Evolutionary conservation across 2,329 filamentous ascomycete genomes (phyloP), one percentile per base, ranked within the genome.

Genomic region (Cordyceps javanica): DNA sequence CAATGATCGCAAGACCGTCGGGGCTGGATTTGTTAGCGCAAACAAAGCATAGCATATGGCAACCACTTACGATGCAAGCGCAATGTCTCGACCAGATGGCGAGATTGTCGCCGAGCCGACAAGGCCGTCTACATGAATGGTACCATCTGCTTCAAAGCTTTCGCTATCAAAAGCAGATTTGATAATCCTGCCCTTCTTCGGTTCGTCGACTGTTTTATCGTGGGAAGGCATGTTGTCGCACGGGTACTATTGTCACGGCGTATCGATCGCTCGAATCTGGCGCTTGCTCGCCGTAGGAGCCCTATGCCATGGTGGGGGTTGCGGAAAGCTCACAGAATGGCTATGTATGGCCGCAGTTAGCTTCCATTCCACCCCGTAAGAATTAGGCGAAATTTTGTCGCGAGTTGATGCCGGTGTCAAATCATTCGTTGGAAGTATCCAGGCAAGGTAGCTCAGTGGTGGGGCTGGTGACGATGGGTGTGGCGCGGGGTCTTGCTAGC

Each of bases 71-170:
- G 91, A 95, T 56, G 91, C 93, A 62, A 97, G 79, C 36, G 93
- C 92, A 58, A 97, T 85, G 74, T 97, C 93, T 65, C 93, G 83
- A 50, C 93, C 91, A 60, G 88, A 92, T 2, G 92, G 92, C 21
- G 92, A 95, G 72, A 97, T 96, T 60, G 91, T 93, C 65, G 93
- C 92, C 6, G 93, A 95, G 49, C 91, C 91, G 54, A 96, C 90
- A 23, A 83, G 72, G n/a, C 82, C 82, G 62, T 92, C 87, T 53
- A 97, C 89, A 66, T 89, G 86, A 64, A 97, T 92, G 1, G 87
- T 89, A 54, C 89, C 87, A 72, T 95, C 88, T 62, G 87, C 83
- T 64, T 91, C 90, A 65, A 96, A 97, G 34, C 89, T 96, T 56
- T 89, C 86, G 70, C 91, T 96, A 62, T 96, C 90, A 64, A 86